phyloP scores from a whole-genome alignment of 2,329 filamentous ascomycete species.

The Aspergillus terreus region DNA sequence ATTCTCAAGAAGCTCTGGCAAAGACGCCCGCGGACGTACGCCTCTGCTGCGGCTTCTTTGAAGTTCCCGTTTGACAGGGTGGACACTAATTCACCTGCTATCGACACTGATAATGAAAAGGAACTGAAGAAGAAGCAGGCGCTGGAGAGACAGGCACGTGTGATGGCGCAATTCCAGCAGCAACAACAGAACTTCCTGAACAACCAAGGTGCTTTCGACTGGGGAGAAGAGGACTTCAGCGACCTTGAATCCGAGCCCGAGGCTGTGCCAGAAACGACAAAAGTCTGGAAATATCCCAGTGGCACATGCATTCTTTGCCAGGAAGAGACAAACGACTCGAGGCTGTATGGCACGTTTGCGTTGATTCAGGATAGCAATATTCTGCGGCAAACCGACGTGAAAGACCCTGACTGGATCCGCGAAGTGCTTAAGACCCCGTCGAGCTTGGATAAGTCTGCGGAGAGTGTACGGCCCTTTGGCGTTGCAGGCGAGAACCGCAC shows the following conservation, averaged over 20 bases:
- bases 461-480: constrained; percentile 81
- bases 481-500: constrained; percentile 83
- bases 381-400: constrained; percentile 77
- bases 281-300: constrained; percentile 82
- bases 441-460: constrained; percentile 80
- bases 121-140: constrained; percentile 89
- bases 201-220: constrained; percentile 81
- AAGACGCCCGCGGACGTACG: constrained; percentile 71
- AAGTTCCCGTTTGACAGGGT: constrained; percentile 70
- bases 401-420: constrained; percentile 76
- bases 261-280: constrained; percentile 62
- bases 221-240: constrained; percentile 78
- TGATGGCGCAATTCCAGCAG: constrained; percentile 98
- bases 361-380: constrained; percentile 83
- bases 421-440: constrained; percentile 76
- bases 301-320: constrained; percentile 96
- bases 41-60: constrained; percentile 58
- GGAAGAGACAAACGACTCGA: constrained; percentile 86
- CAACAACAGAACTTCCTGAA: constrained; percentile 94
- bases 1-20: constrained; percentile 83
- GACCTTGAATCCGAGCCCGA: constrained; percentile 52
- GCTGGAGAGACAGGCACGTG: constrained; percentile 79
- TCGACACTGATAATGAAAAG: constrained; percentile 54
- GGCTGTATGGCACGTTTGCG: constrained; percentile 89
- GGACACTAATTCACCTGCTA: constrained; percentile 77